Evolutionary conservation across 106 monocot species (phyloP), one percentile per base, ranked within the genome.

Genomic region (Phalaenopsis aphrodite): DNA sequence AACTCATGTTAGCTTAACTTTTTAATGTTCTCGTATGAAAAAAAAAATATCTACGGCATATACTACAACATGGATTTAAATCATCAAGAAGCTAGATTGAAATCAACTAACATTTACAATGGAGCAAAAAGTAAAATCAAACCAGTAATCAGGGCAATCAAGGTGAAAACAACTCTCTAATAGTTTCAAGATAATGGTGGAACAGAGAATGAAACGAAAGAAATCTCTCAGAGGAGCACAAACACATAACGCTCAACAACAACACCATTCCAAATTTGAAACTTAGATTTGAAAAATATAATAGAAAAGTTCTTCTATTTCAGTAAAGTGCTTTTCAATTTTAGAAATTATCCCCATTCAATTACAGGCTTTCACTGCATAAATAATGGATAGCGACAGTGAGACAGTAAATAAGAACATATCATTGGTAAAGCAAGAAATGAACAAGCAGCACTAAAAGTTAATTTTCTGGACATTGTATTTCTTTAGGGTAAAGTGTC

Each of bases 301-400:
- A 66, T 23, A 66, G n/a, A 24, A 23, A 66, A 66, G 2, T 23
- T 23, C 24, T 56, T 17, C 5, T 6, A 30, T 66, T 66, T 66
- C 24, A 66, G 66, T 66, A 66, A 66, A 5, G 66, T 66, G 24
- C 14, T 66, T 66, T 66, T 66, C 66, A 66, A 66, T 23, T 66
- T 66, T n/a, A 66, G 4, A 66, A 66, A 66, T n/a, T 30, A 23
- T 23, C 18, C 4, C 7, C 66, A 24, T 66, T 24, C n/a, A 24
- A 5, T 23, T 66, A 17, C 56, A 56, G 56, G 14, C 18, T 56
- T 56, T 56, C 17, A 56, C 56, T 3, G 30, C 17, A 14, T 11
- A 19, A 17, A 3, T 56, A 56, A 17, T 56, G 17, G 14, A 19
- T 56, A 56, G 14, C 17, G 56, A 56, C 17, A 56, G 3, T 16